A percentile compares a stretch with the other conserved stretches of the same genome.
These are phyloP conservation scores for Suillus discolor DNA, from an alignment of 768 basidiomycete species.

Conservation along the genomic window DNA sequence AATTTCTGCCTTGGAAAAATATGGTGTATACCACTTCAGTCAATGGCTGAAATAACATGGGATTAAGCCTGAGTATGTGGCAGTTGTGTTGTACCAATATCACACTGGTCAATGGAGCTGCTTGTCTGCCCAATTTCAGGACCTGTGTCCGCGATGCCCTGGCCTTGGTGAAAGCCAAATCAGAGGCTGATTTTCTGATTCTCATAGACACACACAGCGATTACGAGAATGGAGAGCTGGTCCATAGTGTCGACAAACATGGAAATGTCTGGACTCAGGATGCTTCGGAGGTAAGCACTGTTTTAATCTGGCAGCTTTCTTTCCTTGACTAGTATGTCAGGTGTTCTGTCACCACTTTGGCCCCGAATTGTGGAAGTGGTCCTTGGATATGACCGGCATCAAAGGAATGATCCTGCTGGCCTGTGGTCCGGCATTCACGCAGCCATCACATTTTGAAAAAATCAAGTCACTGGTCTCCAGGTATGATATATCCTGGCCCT, in stretches of 20 bases:
- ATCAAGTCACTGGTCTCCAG: no score
- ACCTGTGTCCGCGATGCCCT: neutral
- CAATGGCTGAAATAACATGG: neutral
- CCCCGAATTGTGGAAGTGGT: neutral
- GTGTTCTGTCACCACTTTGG: neutral
- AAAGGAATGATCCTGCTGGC: neutral
- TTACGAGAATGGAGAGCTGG: neutral
- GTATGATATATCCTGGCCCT: no score
- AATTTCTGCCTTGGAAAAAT: neutral
- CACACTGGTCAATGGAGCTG: neutral
- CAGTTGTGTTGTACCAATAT: neutral
- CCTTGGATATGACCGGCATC: neutral
- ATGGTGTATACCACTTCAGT: neutral
- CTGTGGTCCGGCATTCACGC: no score
- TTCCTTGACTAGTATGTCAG: neutral
- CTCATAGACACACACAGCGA: neutral
- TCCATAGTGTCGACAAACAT: neutral
- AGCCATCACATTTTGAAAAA: no score
- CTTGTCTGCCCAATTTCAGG: neutral
- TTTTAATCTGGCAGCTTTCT: neutral
- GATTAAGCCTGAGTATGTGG: neutral
- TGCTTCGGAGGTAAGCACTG: neutral
- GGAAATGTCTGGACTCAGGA: neutral
- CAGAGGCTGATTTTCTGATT: neutral
- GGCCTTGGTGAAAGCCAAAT: neutral